Evolutionary conservation across 192 early-diverging fungal species (phyloP), one percentile per base, ranked within the genome.

Genomic region (Podila epicladia): DNA sequence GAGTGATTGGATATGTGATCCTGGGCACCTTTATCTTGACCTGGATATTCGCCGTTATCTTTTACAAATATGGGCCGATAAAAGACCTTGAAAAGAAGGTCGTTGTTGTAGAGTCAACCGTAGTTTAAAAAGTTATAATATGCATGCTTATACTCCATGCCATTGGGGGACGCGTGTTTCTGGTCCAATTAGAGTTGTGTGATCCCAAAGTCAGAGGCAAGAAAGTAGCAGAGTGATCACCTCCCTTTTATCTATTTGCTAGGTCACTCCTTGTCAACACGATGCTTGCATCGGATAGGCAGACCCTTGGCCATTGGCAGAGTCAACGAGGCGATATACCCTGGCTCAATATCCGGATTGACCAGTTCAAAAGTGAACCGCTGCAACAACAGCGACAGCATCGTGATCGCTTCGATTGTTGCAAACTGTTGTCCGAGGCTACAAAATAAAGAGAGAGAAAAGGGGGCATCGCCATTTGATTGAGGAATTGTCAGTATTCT

Each of bases 371-470:
- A 72, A 0, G 35, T 68, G 45, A 72, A 79, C 1, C 67, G 51
- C 48, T 68, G 69, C 7, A 72, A 12, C 3, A 79, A 53, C 60
- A 79, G 67, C 1, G 70, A 79, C 26, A 55, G 62, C 22, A 79
- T 63, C 12, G 64, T 68, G 57, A 63, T 69, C 1, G 74, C 74
- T 31, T 75, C 66, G 38, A 75, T 69, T 9, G 67, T 69, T 13
- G 73, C 73, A 38, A 64, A 76, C 63, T 76, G 74, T 38, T 70
- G 67, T 13, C 74, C 74, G 9, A 76, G 45, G 51, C 74, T 76
- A 22, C 9, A 15, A 32, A 32, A 26, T 29, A 19, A n/a, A 29
- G 9, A 13, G 28, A 51, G 19, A 50, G 9, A 48, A 32, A 2
- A 33, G 41, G 5, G 3, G 5, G 8, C 41, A 15, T 29, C n/a